phyloP scores from a whole-genome alignment of 495 filamentous ascomycete genomes.

The Trichocladium uniseriatum region DNA sequence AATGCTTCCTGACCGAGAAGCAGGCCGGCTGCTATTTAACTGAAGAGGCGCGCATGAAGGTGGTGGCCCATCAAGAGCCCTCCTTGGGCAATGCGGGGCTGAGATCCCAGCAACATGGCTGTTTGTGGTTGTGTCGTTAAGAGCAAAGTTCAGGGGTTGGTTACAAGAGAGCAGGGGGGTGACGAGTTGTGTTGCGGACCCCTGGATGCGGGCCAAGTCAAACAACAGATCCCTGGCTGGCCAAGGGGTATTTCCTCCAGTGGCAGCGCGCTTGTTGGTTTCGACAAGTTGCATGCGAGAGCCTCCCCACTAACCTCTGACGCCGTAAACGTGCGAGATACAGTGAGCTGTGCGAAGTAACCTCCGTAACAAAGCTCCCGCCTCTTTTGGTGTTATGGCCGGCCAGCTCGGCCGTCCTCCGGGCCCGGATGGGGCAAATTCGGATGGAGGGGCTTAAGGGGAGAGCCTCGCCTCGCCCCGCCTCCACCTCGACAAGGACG shows the following conservation, averaged over 20 bases:
- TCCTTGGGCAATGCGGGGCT: not conserved
- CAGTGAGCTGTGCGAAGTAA: no score
- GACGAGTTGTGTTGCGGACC: not conserved
- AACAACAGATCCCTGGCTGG: constrained; percentile 21
- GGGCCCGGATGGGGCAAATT: no score
- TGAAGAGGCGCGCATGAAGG: constrained; percentile 17
- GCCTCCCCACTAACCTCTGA: constrained; percentile 21
- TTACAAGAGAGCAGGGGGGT: constrained; percentile 6
- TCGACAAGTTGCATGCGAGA: constrained; percentile 19
- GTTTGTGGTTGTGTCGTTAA: constrained; percentile 12
- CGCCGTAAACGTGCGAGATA: constrained; percentile 15
- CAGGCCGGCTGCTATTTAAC: constrained; percentile 21
- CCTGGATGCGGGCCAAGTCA: no score
- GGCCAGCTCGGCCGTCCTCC: no score
- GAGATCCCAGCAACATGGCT: constrained; percentile 12
- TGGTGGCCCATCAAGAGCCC: constrained; percentile 9
- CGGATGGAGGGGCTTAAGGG: no score
- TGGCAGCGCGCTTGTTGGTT: constrained; percentile 16
- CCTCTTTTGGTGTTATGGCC: no score
- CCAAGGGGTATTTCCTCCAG: constrained; percentile 18
- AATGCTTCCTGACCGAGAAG: constrained; percentile 6
- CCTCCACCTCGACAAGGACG: no score
- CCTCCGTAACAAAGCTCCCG: no score
- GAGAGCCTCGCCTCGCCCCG: no score
- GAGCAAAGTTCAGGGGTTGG: constrained; percentile 10